These are phyloP conservation scores for Colletotrichum sp. DNA, from an alignment of 2,329 filamentous ascomycete genomes.

Conservation along the genomic window DNA sequence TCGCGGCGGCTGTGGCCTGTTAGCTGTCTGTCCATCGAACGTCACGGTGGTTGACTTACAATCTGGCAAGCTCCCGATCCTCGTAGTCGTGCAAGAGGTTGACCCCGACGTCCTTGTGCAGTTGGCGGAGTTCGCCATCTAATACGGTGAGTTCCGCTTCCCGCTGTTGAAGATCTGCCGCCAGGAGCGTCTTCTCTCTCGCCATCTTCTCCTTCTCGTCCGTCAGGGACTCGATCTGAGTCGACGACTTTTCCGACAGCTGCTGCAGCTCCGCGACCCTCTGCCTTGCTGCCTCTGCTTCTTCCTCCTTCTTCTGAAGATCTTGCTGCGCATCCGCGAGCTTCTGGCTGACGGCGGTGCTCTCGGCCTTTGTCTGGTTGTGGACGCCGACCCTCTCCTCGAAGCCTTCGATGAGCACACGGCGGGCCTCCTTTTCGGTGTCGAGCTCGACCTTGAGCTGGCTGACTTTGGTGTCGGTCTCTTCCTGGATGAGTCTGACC, in stretches of 20 bases:
- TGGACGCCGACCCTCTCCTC: background rate
- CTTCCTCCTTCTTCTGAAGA: slow-evolving; percentile 6
- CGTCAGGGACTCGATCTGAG: background rate
- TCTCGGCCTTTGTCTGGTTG: background rate
- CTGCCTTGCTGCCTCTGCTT: background rate
- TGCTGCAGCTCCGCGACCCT: background rate
- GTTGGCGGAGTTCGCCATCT: background rate
- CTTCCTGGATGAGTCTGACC: slow-evolving; percentile 50
- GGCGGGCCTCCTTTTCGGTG: slow-evolving; percentile 19
- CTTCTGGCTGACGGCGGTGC: slow-evolving; percentile 22
- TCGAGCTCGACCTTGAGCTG: slow-evolving; percentile 32
- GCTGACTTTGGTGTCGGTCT: slow-evolving; percentile 44
- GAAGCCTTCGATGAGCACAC: background rate
- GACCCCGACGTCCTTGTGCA: slow-evolving; percentile 19
- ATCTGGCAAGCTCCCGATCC: slow-evolving; percentile 24
- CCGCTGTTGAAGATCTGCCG: background rate
- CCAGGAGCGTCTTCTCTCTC: background rate
- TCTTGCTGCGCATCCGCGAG: slow-evolving; percentile 25
- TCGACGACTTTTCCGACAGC: background rate
- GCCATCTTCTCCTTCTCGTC: background rate
- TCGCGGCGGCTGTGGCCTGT: slow-evolving; percentile 25
- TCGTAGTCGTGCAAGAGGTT: slow-evolving; percentile 24
- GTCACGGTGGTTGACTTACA: slow-evolving; percentile 21
- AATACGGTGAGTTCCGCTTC: background rate
- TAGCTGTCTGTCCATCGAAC: background rate